phyloP scores from a whole-genome alignment of 73 alveolate genomes.

The Tetrahymena borealis region DNA sequence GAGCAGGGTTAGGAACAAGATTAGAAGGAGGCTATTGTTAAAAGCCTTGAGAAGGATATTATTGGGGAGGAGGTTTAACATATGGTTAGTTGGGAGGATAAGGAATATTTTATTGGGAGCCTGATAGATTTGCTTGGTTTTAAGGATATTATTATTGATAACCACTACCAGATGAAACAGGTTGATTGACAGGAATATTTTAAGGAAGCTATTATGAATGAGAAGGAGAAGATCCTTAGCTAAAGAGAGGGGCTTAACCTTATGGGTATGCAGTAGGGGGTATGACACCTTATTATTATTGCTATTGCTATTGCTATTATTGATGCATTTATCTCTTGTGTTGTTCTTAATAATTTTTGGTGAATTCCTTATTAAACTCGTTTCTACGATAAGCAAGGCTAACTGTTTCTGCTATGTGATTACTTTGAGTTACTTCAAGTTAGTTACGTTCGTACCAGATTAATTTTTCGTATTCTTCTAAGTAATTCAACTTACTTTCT shows the following conservation, averaged over 20 bases:
- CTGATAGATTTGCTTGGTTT: background rate
- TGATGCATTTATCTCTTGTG: background rate
- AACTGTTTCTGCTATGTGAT: background rate
- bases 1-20: no score
- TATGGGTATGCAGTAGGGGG: background rate
- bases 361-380: background rate
- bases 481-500: slow-evolving; percentile 15
- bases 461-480: slow-evolving; percentile 38
- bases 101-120: background rate
- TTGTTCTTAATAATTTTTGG: background rate
- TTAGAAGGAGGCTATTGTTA: no score
- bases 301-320: background rate
- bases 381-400: background rate
- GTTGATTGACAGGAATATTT: background rate
- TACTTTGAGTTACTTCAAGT: slow-evolving; percentile 2
- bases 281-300: no score
- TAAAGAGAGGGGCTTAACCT: no score
- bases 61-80: background rate
- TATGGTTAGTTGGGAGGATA: background rate
- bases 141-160: background rate
- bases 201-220: background rate
- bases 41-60: no score
- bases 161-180: background rate
- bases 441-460: slow-evolving; percentile 23
- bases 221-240: background rate